Evolutionary conservation across 257 asterid species (phyloP).

Genomic region (Ajuga chamaepitys): DNA sequence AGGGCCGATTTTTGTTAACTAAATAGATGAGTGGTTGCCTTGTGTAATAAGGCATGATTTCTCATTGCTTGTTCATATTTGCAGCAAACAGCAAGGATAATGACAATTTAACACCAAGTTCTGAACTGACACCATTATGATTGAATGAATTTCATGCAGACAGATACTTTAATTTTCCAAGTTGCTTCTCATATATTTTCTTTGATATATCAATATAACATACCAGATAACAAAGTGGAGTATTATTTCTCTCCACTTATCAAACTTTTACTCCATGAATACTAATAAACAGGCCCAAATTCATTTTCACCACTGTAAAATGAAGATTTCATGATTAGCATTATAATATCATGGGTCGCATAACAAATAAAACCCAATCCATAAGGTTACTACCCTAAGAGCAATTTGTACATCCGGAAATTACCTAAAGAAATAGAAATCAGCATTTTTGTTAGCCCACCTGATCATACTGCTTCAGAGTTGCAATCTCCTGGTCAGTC

Average conservation of each 20-base stretch:
- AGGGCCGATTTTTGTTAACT: too few relatives aligned
- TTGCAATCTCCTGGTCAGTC: constrained; percentile 86
- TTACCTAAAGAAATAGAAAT: not conserved
- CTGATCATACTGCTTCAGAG: constrained; percentile 66
- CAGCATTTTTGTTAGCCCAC: constrained; percentile 24
- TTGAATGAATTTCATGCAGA: too few relatives aligned
- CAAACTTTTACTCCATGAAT: not conserved
- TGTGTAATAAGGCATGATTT: too few relatives aligned
- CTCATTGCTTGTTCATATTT: too few relatives aligned
- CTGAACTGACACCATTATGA: too few relatives aligned
- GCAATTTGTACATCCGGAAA: not conserved
- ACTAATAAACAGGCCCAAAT: not conserved
- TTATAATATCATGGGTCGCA: not conserved
- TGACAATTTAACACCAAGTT: too few relatives aligned
- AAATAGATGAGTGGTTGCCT: too few relatives aligned
- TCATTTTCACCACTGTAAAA: not conserved
- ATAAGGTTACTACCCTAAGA: not conserved
- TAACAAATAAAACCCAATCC: not conserved
- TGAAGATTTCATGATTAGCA: not conserved
- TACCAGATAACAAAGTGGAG: too few relatives aligned
- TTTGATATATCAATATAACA: too few relatives aligned
- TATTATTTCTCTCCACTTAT: not conserved
- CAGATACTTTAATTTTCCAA: too few relatives aligned
- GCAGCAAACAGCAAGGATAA: too few relatives aligned
- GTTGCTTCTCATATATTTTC: too few relatives aligned